Evolutionary conservation across 176 grass and related monocot genomes (phyloP).

Genomic region (Triticum turgidum): DNA sequence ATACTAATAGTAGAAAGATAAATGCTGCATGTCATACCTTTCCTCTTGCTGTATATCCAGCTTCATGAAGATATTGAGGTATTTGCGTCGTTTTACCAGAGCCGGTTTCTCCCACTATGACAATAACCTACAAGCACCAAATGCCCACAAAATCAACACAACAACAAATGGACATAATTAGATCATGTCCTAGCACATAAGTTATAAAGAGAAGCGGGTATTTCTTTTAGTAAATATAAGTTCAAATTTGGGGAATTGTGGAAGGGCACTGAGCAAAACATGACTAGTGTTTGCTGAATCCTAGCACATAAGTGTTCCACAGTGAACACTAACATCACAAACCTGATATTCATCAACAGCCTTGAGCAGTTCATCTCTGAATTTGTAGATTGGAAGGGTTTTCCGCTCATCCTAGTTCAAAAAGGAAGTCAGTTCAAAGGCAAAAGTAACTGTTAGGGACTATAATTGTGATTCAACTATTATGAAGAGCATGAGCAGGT

Average conservation of each 20-base stretch:
- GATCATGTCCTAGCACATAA: not conserved
- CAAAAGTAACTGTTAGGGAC: not conserved
- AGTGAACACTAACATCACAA: conserved; percentile 20
- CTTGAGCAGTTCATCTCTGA: conserved; percentile 75
- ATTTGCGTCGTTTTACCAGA: conserved; percentile 98
- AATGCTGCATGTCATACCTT: conserved; percentile 42
- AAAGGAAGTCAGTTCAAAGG: conserved; percentile 6
- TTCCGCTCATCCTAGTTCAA: conserved; percentile 75
- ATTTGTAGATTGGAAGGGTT: conserved; percentile 89
- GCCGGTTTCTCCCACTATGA: conserved; percentile 97
- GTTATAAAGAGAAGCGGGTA: not conserved
- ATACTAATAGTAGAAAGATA: not conserved
- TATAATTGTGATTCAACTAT: not conserved
- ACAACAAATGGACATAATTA: not conserved
- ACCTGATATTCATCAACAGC: conserved; percentile 82
- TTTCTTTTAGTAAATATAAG: not conserved
- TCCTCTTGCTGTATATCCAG: conserved; percentile 78
- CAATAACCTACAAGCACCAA: conserved; percentile 59
- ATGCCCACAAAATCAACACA: not conserved
- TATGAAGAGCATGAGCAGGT: not conserved
- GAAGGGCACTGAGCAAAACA: not conserved
- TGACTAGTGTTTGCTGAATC: not conserved
- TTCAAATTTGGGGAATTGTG: not conserved
- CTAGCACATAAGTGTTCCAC: not conserved
- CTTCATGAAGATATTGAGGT: conserved; percentile 96